Base-by-base conservation (phyloP, 192 early-diverging fungal genomes). In the Coemansia aciculifera region DNA sequence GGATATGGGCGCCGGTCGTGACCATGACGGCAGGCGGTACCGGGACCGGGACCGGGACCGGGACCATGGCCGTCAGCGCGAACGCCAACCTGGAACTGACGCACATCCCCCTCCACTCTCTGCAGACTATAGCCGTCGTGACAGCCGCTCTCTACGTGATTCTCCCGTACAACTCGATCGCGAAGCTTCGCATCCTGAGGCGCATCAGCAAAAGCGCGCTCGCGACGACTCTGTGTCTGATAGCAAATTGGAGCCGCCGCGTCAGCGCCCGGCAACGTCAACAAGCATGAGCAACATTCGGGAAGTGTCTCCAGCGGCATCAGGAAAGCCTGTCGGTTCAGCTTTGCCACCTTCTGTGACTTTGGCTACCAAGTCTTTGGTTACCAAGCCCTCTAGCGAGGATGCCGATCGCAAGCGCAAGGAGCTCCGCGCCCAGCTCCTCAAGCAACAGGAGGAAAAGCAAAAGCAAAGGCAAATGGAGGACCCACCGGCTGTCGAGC, bases 381-480 rank as follows among this genome's bases (percentile, higher is more conserved):
- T 8, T 34, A 21, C 65, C 21, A 74, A 72, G 38, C 66, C 68
- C 24, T 60, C 72, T 0, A 72, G 32, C 34, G 75, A 83, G 37
- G 75, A 74, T 27, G 66, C 62, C 0, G 80, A 77, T 3, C 68
- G 69, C 21, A 77, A 74, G 66, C 51, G 59, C 38, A 77, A 72
- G 59, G 80, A 77, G 59, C 71, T 83, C 36, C 80, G 80, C 21
- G 80, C 80, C 2, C 75, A 74, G 59, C 59, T 83, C 9, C 37
- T 66, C 23, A 77, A 69, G 39, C 72, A 83, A 48, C 80, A 77
- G 61, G 75, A 82, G 51, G 71, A 83, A 32, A 83, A 83, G 51
- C 75, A 77, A 12, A 71, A 65, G 49, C 72, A 77, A 17, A 71
- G 62, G 49, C 72, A 57, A 24, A 59, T 61, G 23, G 31, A 63